A percentile compares a stretch with the other conserved stretches of the same genome.
phyloP scores from a whole-genome alignment of 73 alveolate species.

The Tetrahymena borealis region DNA sequence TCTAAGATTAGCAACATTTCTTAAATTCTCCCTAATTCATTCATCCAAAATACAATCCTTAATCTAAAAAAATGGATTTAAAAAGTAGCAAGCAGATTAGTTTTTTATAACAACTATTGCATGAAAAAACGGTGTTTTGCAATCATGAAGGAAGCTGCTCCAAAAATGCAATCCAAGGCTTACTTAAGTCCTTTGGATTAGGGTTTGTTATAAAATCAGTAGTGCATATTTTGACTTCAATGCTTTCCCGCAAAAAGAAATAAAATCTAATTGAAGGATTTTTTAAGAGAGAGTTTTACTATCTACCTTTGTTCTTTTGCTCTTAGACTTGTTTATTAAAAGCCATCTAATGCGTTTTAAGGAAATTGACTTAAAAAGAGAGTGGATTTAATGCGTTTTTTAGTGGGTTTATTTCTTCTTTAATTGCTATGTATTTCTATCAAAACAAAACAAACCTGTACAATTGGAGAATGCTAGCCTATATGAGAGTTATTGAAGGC shows the following conservation, averaged over 20 bases:
- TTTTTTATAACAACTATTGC: background rate
- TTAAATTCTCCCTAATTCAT: background rate
- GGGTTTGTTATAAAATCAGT: background rate
- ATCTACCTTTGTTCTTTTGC: background rate
- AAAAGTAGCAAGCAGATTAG: background rate
- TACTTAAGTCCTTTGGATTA: background rate
- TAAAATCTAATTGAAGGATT: background rate
- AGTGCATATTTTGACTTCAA: background rate
- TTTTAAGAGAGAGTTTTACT: background rate
- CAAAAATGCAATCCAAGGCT: background rate
- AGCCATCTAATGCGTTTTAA: background rate
- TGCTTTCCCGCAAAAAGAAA: background rate
- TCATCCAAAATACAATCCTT: background rate
- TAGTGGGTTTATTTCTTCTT: background rate
- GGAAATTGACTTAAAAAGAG: background rate
- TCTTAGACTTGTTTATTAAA: background rate
- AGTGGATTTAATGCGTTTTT: background rate
- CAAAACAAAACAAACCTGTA: background rate
- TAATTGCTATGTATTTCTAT: background rate
- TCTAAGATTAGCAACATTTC: background rate
- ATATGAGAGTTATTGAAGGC: background rate
- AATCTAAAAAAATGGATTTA: background rate
- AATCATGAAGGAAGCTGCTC: background rate
- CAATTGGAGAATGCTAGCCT: background rate
- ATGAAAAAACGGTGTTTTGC: background rate